These are phyloP conservation scores for Fusarium newnesense DNA, from an alignment of 2,329 filamentous ascomycete genomes.

Conservation along the genomic window DNA sequence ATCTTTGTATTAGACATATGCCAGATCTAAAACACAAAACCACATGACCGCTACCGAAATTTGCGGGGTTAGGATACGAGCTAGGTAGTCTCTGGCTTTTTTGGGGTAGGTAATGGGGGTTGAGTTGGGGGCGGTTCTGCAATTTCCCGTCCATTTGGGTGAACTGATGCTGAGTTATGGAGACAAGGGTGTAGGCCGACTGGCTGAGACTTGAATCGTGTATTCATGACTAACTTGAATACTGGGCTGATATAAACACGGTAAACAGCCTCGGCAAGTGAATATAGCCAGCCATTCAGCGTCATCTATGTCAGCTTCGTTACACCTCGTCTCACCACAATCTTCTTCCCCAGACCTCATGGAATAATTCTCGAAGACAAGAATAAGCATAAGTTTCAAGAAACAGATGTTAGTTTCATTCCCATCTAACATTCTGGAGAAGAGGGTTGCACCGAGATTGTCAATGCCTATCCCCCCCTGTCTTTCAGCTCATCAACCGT, in stretches of 20 bases:
- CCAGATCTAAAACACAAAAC: conserved; percentile 10
- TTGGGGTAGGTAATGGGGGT: neutral
- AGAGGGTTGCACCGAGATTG: conserved; percentile 3
- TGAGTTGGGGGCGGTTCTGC: neutral
- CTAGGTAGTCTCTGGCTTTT: neutral
- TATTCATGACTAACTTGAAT: neutral
- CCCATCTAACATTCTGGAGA: neutral
- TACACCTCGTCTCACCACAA: neutral
- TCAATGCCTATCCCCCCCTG: neutral
- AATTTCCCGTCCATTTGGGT: conserved; percentile 1
- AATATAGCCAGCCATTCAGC: neutral
- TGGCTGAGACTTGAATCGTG: neutral
- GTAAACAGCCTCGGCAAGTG: neutral
- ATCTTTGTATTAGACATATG: conserved; percentile 10
- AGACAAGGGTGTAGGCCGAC: neutral
- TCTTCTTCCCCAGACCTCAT: neutral
- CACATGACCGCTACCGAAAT: conserved; percentile 9
- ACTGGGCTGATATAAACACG: neutral
- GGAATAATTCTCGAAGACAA: conserved; percentile 9
- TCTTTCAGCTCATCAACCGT: conserved; percentile 20
- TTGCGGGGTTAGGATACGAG: conserved; percentile 17
- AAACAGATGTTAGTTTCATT: neutral
- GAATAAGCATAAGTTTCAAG: neutral
- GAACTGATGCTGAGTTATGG: neutral
- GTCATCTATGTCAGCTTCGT: neutral